phyloP scores from a whole-genome alignment of 2,329 filamentous ascomycete genomes.

The Camillea tinctor region DNA sequence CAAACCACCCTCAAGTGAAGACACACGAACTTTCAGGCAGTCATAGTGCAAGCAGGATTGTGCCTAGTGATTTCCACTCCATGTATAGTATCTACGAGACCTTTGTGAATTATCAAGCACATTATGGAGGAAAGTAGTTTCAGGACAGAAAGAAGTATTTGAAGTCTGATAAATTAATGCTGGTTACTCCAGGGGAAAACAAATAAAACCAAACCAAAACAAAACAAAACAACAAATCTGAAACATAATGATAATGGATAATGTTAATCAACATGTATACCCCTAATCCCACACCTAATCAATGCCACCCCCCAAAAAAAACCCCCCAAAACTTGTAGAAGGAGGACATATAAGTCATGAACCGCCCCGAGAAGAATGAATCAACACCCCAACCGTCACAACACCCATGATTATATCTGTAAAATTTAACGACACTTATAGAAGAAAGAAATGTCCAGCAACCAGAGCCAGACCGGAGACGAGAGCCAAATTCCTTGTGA shows the following conservation, averaged over 20 bases:
- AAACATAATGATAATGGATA: neutral
- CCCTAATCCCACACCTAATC: constrained; percentile 1
- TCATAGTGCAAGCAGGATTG: no score
- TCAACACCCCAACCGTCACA: neutral
- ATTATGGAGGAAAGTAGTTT: no score
- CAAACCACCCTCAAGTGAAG: no score
- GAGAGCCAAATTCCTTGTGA: constrained; percentile 28
- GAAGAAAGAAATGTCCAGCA: constrained; percentile 28
- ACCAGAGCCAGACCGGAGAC: constrained; percentile 29
- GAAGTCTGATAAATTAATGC: no score
- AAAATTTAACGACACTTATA: constrained; percentile 19
- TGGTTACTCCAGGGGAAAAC: no score
- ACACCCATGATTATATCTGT: neutral
- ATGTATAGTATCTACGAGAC: no score
- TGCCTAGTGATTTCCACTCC: no score
- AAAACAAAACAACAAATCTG: no score
- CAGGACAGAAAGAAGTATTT: no score
- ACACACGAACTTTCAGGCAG: no score
- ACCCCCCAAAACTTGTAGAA: neutral
- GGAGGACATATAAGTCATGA: constrained; percentile 19
- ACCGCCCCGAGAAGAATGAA: constrained; percentile 20
- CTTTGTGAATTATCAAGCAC: no score
- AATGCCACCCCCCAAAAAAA: constrained; percentile 1
- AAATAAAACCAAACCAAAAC: no score
- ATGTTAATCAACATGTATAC: neutral